Evolutionary conservation across 441 rosid species (phyloP).

Genomic region (Erodium moschatum): DNA sequence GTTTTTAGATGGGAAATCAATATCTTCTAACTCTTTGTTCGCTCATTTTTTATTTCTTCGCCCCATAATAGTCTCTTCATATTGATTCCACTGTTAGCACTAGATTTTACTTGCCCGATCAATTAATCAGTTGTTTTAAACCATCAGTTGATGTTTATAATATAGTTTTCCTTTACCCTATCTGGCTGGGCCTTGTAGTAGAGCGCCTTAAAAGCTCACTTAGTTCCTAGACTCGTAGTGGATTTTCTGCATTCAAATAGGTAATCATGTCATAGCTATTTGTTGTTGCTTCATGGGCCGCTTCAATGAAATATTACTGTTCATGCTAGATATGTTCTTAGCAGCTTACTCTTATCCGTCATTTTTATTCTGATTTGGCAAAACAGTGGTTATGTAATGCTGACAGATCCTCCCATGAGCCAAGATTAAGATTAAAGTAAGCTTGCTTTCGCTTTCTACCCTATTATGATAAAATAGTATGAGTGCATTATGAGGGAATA

Average conservation of each 20-base stretch:
- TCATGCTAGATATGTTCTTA: neutral
- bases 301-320: neutral
- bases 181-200: neutral
- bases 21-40: neutral
- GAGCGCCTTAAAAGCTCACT: neutral
- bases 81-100: neutral
- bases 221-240: neutral
- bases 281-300: neutral
- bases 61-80: neutral
- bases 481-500: neutral
- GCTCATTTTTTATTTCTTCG: neutral
- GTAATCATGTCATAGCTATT: neutral
- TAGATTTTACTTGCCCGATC: neutral
- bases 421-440: slow-evolving; percentile 74
- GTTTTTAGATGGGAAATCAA: neutral
- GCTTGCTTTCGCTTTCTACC: slow-evolving; percentile 14
- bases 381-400: slow-evolving; percentile 94
- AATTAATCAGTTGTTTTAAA: neutral
- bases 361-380: slow-evolving; percentile 10
- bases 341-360: neutral
- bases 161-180: neutral
- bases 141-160: neutral
- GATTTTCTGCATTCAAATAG: neutral
- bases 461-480: neutral
- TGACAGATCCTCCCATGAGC: slow-evolving; percentile 89